These are phyloP conservation scores for Pisolithus orientalis DNA, from an alignment of 768 basidiomycete genomes.

Conservation along the genomic window DNA sequence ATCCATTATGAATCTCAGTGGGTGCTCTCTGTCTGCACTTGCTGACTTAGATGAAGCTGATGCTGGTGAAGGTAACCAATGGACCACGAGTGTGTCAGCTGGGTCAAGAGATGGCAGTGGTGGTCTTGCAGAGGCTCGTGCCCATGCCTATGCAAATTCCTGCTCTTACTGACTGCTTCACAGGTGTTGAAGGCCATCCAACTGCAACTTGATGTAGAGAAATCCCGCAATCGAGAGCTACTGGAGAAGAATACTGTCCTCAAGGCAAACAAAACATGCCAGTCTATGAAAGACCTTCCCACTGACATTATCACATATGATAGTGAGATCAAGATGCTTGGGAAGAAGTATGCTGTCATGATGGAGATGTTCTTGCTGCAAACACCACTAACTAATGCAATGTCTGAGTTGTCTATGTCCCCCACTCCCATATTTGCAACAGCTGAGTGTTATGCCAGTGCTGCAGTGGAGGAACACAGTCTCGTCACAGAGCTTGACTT, in stretches of 20 bases:
- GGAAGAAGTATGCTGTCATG: too few species aligned
- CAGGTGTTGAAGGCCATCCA: background rate
- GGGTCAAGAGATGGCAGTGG: too few species aligned
- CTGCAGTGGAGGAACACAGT: background rate
- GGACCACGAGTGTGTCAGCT: background rate
- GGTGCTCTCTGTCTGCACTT: background rate
- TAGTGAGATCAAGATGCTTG: background rate
- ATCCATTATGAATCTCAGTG: background rate
- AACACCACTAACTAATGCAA: background rate
- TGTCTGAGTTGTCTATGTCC: background rate
- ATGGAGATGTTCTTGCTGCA: too few species aligned
- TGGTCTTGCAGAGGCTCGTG: too few species aligned
- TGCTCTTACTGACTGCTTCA: background rate
- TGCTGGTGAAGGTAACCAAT: background rate
- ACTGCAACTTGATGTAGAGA: background rate
- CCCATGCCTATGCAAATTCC: background rate
- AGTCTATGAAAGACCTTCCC: background rate
- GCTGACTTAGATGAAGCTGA: background rate
- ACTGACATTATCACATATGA: background rate
- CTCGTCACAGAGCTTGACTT: background rate
- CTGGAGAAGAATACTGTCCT: background rate
- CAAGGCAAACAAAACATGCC: too few species aligned
- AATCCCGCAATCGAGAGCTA: background rate
- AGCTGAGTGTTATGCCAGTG: background rate
- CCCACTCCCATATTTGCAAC: background rate